Evolutionary conservation across 140 eudicot genomes (phyloP), one percentile per base, ranked within the genome.

Genomic region (Flaveria floridana): DNA sequence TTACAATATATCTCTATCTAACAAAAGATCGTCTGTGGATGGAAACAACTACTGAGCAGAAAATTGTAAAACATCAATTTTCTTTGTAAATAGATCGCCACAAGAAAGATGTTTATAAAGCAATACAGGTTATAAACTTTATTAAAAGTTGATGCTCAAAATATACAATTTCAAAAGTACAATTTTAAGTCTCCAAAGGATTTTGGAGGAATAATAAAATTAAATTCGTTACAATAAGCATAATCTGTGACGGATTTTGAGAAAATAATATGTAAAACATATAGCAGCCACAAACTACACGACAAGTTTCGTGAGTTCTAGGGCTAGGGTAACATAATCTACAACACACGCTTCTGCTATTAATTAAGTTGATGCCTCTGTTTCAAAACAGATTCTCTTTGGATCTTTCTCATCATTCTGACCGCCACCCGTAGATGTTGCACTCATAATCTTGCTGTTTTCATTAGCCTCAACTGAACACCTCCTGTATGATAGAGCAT

Each of bases 381-480:
- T 85, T 78, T 82, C 96, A 84, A 93, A 30, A 37, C 98, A 87
- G 78, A 93, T 71, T 84, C 96, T 84, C 86, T 93, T 93, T 37
- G 96, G 82, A 70, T 80, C 73, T 77, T 88, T 89, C 72, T 80
- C 90, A 71, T 89, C 96, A 50, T 73, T 85, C 67, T 79, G 94
- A 42, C 61, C 16, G 14, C 50, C 14, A 66, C 65, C 76, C n/a
- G 72, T 68, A 46, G 74, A 58, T 58, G 78, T 18, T 26, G 28
- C 70, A 7, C 42, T 50, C 46, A 37, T 67, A 46, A 55, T 72
- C 72, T 84, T 65, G 78, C 76, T 62, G 44, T 28, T 79, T 68
- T 87, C 96, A 55, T 88, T 89, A 34, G 95, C 95, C 81, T 92
- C 98, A 51, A 86, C 37, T 25, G 98, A 88, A 85, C 96, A 92